Evolutionary conservation across 805 yeast species (phyloP), one percentile per base, ranked within the genome.

Genomic region (Candida manassasensis): DNA sequence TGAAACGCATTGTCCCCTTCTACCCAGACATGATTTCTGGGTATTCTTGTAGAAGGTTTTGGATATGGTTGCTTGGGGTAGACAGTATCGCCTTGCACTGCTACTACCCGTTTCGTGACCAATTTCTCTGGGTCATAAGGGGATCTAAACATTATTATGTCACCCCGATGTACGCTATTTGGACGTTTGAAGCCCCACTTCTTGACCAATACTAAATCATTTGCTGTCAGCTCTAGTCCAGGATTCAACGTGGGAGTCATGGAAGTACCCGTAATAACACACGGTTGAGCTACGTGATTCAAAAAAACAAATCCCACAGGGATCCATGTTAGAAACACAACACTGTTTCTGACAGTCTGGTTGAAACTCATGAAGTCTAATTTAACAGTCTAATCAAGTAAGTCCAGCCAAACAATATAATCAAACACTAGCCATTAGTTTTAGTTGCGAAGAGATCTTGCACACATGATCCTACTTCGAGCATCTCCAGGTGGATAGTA

Each of bases 171-270:
- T 12, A 81, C 51, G 14, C 73, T 63, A 9, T 67, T 59, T 3
- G 77, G 69, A 25, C 59, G 50, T 35, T 72, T 68, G 11, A 75
- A 57, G 18, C 75, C 73, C 59, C 65, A 79, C 52, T 84, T 85
- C 73, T 82, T 76, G 12, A 89, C 64, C 3, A 84, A 47, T 1
- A 85, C 87, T 60, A 81, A 72, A 49, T 82, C 88, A 4, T 63
- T 63, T 38, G 59, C 45, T 45, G 67, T 55, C 36, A 63, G 56
- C 44, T 59, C 58, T 29, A 57, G 69, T 14, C 73, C 75, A 0
- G 94, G 90, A 57, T 89, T 89, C 50, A 88, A 73, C 0, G 95
- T 77, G 1, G 97, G 97, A 35, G 84, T 70, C 97, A 89, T 89
- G 16, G 95, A 85, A 26, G 72, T 59, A 2, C 97, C 97, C 29